Evolutionary conservation across 768 basidiomycete genomes (phyloP).

Genomic region (Strobilomyces dryophilus): DNA sequence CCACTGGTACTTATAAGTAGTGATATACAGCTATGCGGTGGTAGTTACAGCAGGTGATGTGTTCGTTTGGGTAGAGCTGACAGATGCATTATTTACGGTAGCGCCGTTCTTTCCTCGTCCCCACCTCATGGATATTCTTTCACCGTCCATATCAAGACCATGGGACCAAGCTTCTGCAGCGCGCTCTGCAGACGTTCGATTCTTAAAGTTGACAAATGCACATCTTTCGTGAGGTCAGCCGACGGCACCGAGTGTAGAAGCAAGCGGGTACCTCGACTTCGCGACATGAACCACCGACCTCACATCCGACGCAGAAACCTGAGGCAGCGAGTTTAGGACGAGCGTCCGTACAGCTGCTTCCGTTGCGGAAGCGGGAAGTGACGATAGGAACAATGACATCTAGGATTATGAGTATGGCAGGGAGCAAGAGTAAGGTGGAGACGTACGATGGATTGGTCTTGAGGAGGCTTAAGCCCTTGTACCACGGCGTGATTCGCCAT

Average conservation of each 20-base stretch:
- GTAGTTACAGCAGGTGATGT: constrained; percentile 5
- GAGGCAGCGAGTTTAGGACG: constrained; percentile 65
- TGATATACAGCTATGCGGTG: constrained; percentile 7
- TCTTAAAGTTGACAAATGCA: constrained; percentile 93
- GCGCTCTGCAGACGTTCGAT: constrained; percentile 75
- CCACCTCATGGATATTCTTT: constrained; percentile 78
- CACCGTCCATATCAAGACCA: constrained; percentile 82
- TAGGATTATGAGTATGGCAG: constrained; percentile 28
- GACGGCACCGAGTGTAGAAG: not conserved
- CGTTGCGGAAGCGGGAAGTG: constrained; percentile 63
- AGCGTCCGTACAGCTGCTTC: constrained; percentile 72
- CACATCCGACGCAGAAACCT: constrained; percentile 57
- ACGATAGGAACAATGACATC: constrained; percentile 85
- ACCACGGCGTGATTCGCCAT: constrained; percentile 71
- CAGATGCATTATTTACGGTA: constrained; percentile 29
- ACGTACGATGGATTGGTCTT: constrained; percentile 81
- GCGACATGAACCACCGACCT: constrained; percentile 84
- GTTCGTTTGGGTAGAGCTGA: not conserved
- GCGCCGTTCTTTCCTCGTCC: constrained; percentile 63
- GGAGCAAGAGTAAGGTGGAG: not conserved
- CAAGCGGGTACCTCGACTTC: constrained; percentile 58
- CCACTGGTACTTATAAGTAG: not conserved
- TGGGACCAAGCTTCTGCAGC: constrained; percentile 90
- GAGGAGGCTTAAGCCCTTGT: constrained; percentile 85
- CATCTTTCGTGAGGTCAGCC: constrained; percentile 48